Evolutionary conservation across 345 rosid genomes (phyloP).

Genomic region (Sisymbrium irio): DNA sequence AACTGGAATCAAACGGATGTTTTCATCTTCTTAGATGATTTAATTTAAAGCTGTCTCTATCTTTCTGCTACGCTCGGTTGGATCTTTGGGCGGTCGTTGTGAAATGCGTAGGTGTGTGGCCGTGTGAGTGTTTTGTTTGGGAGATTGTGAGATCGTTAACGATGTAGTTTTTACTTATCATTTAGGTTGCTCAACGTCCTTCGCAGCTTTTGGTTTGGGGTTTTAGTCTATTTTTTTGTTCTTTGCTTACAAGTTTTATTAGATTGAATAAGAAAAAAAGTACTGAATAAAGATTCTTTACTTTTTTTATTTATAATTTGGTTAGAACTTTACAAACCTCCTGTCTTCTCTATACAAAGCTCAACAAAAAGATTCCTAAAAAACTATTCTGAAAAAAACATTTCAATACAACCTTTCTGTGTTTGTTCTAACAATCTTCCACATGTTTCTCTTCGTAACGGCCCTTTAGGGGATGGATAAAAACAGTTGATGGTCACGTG

Average conservation of each 20-base stretch:
- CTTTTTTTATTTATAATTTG: not conserved
- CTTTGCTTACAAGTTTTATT: not conserved
- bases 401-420: not conserved
- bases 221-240: not conserved
- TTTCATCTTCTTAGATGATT: slow-evolving; percentile 30
- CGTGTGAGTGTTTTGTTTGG: slow-evolving; percentile 11
- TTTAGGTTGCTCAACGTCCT: slow-evolving; percentile 12
- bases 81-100: slow-evolving; percentile 20
- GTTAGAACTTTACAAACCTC: not conserved
- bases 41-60: not conserved
- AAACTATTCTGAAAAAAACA: not conserved
- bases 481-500: not conserved
- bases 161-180: not conserved
- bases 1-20: slow-evolving; percentile 67
- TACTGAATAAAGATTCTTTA: not conserved
- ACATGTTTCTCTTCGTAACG: slow-evolving; percentile 3
- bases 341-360: not conserved
- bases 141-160: slow-evolving; percentile 9
- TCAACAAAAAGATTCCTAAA: not conserved
- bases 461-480: not conserved
- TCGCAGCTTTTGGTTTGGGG: slow-evolving; percentile 13
- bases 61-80: slow-evolving; percentile 24
- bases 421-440: not conserved
- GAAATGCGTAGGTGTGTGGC: slow-evolving; percentile 19
- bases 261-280: not conserved